A percentile compares a stretch with the other conserved stretches of the same genome.
Evolutionary conservation across 1,284 basidiomycete genomes (phyloP).

Genomic region (Uromyces viciae-fabae): DNA sequence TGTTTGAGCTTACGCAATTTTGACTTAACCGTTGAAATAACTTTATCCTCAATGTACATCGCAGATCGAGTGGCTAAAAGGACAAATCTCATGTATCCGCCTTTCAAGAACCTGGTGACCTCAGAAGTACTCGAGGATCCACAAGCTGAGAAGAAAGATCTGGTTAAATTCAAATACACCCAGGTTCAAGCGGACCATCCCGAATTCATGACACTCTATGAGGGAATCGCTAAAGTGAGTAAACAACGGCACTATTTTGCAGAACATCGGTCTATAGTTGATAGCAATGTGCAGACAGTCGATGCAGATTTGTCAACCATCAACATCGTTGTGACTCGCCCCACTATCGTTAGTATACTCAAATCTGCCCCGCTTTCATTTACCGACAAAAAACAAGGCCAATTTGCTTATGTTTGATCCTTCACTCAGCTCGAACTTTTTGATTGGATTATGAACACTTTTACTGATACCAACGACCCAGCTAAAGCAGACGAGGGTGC

Average conservation of each 20-base stretch:
- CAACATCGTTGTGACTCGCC: constrained; percentile 81
- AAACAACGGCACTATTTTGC: not conserved
- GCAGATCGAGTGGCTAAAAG: constrained; percentile 66
- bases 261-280: not conserved
- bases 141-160: constrained; percentile 60
- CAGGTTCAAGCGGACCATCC: constrained; percentile 80
- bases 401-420: not conserved
- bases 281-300: constrained; percentile 63
- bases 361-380: not conserved
- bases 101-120: constrained; percentile 67
- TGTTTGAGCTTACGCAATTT: constrained; percentile 71
- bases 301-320: constrained; percentile 89
- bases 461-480: constrained; percentile 63
- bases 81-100: constrained; percentile 55
- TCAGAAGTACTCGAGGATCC: constrained; percentile 62
- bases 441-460: constrained; percentile 97
- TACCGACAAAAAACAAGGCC: not conserved
- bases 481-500: constrained; percentile 47
- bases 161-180: constrained; percentile 78
- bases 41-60: constrained; percentile 65
- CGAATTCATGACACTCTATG: constrained; percentile 75
- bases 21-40: constrained; percentile 83
- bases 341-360: constrained; percentile 63
- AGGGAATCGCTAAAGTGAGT: constrained; percentile 67
- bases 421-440: constrained; percentile 68